Percentiles rank a stretch among this genome's conserved stretches.
phyloP scores from a whole-genome alignment of 1,139 yeast genomes.

The Yarrowia galli region DNA sequence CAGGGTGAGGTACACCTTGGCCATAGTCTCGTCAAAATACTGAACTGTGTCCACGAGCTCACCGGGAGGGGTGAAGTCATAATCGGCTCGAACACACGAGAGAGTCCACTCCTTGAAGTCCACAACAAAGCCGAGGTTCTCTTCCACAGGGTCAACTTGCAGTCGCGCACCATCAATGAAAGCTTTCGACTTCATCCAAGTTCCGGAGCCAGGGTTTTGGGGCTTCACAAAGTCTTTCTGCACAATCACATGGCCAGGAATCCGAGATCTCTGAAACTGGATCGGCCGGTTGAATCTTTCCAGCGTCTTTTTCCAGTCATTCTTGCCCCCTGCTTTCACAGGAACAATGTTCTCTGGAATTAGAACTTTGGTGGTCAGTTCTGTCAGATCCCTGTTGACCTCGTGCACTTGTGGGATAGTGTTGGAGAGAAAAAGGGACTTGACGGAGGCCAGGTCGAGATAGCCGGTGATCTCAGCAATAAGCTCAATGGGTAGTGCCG shows the following conservation, averaged over 20 bases:
- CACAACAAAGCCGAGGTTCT: background rate
- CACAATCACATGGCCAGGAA: background rate
- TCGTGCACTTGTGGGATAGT: background rate
- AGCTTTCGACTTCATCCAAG: conserved; percentile 16
- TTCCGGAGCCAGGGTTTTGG: background rate
- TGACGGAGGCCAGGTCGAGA: conserved; percentile 10
- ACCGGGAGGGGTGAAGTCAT: background rate
- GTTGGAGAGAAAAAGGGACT: background rate
- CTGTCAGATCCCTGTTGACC: background rate
- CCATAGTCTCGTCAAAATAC: conserved; percentile 11
- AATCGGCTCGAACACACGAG: background rate
- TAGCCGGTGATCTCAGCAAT: background rate
- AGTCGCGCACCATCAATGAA: background rate
- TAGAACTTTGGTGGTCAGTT: background rate
- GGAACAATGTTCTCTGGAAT: conserved; percentile 16
- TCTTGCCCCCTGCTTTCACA: background rate
- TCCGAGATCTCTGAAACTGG: background rate
- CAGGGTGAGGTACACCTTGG: background rate
- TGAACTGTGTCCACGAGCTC: background rate
- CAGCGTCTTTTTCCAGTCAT: conserved; percentile 3
- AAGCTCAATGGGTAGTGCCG: background rate
- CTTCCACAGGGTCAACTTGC: background rate
- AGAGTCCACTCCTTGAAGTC: conserved; percentile 2
- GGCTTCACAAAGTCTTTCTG: background rate
- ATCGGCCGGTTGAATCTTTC: background rate